These are phyloP conservation scores for Yueomyces sp. DNA, from an alignment of 805 yeast species.

Conservation along the genomic window DNA sequence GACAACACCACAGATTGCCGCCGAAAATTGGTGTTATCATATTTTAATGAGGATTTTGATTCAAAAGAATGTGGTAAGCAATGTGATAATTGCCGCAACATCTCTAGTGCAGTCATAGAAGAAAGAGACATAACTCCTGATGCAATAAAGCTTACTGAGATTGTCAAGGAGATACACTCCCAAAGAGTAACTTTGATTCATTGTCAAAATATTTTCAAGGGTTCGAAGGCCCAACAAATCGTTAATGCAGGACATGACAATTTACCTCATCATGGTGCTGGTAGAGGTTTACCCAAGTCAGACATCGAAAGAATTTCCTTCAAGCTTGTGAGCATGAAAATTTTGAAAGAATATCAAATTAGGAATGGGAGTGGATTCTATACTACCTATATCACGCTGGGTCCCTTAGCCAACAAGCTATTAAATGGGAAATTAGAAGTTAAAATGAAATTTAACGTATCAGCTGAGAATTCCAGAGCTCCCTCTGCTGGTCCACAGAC, in stretches of 20 bases:
- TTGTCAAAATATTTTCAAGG: conserved; percentile 73
- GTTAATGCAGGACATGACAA: conserved; percentile 47
- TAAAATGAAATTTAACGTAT: conserved; percentile 35
- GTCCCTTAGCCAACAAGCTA: conserved; percentile 40
- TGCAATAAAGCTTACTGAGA: conserved; percentile 43
- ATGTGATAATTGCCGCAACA: conserved; percentile 73
- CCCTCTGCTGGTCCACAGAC: conserved; percentile 3
- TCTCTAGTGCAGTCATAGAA: conserved; percentile 28
- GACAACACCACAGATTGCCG: conserved; percentile 87
- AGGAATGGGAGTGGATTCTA: conserved; percentile 73
- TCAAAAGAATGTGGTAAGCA: conserved; percentile 47
- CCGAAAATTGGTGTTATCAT: conserved; percentile 75
- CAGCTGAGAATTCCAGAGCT: conserved; percentile 10
- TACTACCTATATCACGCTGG: conserved; percentile 55
- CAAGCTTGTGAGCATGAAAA: conserved; percentile 51
- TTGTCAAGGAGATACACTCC: conserved; percentile 43
- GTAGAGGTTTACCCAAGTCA: conserved; percentile 47
- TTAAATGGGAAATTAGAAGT: conserved; percentile 32
- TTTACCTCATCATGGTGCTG: conserved; percentile 55
- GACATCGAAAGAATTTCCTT: conserved; percentile 77
- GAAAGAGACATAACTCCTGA: conserved; percentile 55
- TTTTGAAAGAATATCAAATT: conserved; percentile 57
- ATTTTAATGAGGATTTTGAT: conserved; percentile 76
- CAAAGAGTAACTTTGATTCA: conserved; percentile 62
- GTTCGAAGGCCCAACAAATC: conserved; percentile 52